These are phyloP conservation scores for Chlorella sp. DNA, from an alignment of 139 green algal species.

Conservation along the genomic window DNA sequence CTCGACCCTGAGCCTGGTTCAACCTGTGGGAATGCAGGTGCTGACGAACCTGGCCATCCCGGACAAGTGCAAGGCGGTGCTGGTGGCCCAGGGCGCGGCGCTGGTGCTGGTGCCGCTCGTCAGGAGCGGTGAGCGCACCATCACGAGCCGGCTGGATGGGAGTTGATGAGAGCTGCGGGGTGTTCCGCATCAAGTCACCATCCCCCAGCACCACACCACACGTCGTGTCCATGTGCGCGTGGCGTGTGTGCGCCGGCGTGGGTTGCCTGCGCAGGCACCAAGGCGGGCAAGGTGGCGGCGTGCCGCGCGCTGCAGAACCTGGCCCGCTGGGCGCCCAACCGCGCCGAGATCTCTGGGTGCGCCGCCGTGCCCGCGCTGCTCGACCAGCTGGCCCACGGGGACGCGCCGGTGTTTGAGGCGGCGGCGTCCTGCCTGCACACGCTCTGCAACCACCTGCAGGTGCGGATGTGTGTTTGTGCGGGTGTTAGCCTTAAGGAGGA, in stretches of 20 bases:
- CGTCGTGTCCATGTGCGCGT: too few relatives aligned
- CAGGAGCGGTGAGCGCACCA: neutral
- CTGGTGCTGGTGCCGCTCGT: neutral
- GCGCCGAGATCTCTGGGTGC: neutral
- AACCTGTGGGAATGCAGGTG: too few relatives aligned
- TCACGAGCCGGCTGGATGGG: too few relatives aligned
- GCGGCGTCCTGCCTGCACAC: neutral
- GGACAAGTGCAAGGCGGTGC: neutral
- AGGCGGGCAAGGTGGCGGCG: too few relatives aligned
- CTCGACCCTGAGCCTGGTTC: too few relatives aligned
- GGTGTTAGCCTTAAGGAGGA: too few relatives aligned
- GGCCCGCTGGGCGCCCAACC: neutral
- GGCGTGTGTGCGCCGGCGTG: too few relatives aligned
- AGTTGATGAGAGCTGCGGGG: too few relatives aligned
- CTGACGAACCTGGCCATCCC: neutral
- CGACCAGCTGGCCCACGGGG: neutral
- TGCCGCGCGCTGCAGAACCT: neutral
- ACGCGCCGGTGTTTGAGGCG: neutral
- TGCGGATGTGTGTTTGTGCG: too few relatives aligned
- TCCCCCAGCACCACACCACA: too few relatives aligned
- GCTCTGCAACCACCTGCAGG: neutral
- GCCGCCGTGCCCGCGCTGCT: neutral
- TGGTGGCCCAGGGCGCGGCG: neutral
- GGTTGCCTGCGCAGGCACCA: neutral
- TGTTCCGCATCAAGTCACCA: too few relatives aligned